Conservation (phyloP, 495 filamentous ascomycete species). For the Letharia columbiana region DNA sequence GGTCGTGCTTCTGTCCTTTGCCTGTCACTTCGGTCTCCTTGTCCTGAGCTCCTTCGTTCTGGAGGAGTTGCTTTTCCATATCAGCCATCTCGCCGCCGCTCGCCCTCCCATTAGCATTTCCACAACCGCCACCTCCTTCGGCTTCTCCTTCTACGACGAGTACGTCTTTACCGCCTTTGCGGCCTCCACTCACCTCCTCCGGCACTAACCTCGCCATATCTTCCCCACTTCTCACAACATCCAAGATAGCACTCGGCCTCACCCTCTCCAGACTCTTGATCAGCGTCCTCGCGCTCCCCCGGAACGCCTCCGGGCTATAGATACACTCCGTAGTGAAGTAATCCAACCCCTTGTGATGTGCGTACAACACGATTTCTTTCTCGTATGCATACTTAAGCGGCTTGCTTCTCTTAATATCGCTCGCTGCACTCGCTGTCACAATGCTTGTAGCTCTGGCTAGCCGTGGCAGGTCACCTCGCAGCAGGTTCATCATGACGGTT, state of each 20-base stretch:
- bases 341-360: constrained; percentile 89
- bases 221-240: constrained; percentile 89
- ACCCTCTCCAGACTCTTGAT: constrained; percentile 95
- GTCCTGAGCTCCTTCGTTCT: constrained; percentile 54
- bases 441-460: constrained; percentile 88
- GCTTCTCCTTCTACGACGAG: constrained; percentile 37
- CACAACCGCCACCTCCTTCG: constrained; percentile 64
- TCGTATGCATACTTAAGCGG: constrained; percentile 97
- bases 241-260: constrained; percentile 84
- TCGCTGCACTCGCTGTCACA: constrained; percentile 64
- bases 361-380: constrained; percentile 97
- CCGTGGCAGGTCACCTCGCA: constrained; percentile 82
- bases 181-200: constrained; percentile 36
- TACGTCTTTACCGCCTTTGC: constrained; percentile 25
- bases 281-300: constrained; percentile 78
- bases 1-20: constrained; percentile 27
- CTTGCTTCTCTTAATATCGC: constrained; percentile 84
- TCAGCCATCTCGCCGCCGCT: constrained; percentile 82
- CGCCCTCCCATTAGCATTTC: constrained; percentile 59
- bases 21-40: constrained; percentile 64
- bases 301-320: constrained; percentile 96
- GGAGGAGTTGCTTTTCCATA: constrained; percentile 72
- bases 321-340: constrained; percentile 99
- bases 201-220: constrained; percentile 90
- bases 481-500: constrained; percentile 94